phyloP scores from a whole-genome alignment of 1,284 basidiomycete genomes.

The Pyrrhoderma noxium region DNA sequence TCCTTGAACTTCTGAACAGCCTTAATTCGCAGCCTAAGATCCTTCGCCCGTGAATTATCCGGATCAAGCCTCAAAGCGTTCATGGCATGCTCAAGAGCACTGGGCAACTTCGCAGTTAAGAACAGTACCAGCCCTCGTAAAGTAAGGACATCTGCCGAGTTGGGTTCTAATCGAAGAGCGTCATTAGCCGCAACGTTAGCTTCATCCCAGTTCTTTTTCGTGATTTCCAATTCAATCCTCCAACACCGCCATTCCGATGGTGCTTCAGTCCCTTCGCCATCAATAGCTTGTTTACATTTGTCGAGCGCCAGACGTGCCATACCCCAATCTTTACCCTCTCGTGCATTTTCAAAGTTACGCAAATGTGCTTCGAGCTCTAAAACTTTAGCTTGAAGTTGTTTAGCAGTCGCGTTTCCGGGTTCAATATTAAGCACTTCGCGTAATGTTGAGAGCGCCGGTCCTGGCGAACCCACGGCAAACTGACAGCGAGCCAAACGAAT shows the following conservation, averaged over 20 bases:
- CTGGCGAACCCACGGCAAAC: constrained; percentile 62
- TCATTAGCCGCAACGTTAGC: constrained; percentile 70
- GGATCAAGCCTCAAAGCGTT: constrained; percentile 78
- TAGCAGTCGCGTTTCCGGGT: constrained; percentile 45
- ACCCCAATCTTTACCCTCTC: constrained; percentile 57
- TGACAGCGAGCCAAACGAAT: constrained; percentile 77
- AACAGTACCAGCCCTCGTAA: constrained; percentile 78
- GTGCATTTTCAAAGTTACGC: constrained; percentile 52
- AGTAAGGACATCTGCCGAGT: constrained; percentile 76
- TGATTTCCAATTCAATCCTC: constrained; percentile 70
- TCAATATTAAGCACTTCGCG: constrained; percentile 50
- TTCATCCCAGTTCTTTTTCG: constrained; percentile 59
- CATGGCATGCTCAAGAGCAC: constrained; percentile 65
- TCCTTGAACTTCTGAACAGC: constrained; percentile 80
- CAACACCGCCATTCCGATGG: constrained; percentile 75
- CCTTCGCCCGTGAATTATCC: constrained; percentile 62
- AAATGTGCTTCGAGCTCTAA: constrained; percentile 57
- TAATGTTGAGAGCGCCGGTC: constrained; percentile 56
- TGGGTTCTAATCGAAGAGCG: constrained; percentile 62
- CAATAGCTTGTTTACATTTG: constrained; percentile 62
- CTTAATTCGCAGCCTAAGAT: constrained; percentile 67
- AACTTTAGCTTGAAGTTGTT: constrained; percentile 54
- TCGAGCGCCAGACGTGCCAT: constrained; percentile 66
- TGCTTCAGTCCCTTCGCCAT: constrained; percentile 64
- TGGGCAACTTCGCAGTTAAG: constrained; percentile 62